These are phyloP conservation scores for Hypericum perforatum DNA, from an alignment of 345 rosid species.

Conservation along the genomic window DNA sequence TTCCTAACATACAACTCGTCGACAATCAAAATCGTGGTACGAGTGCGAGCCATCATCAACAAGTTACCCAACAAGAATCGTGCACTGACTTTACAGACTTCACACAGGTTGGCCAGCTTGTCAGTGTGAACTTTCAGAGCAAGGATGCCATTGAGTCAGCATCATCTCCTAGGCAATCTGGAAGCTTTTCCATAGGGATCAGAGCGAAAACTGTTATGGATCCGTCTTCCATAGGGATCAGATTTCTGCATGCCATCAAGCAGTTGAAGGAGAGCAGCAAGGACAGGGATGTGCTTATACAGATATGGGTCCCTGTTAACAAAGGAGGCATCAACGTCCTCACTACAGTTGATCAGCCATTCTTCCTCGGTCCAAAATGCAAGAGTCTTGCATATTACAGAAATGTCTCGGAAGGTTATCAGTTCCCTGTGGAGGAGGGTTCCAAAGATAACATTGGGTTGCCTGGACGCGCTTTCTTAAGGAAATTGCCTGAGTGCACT, in stretches of 20 bases:
- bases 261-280: slow-evolving; percentile 44
- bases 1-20: slow-evolving; percentile 17
- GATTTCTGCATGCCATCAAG: slow-evolving; percentile 43
- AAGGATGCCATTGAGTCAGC: slow-evolving; percentile 13
- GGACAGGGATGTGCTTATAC: slow-evolving; percentile 56
- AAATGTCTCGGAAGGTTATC: slow-evolving; percentile 48
- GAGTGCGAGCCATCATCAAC: slow-evolving; percentile 19
- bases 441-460: slow-evolving; percentile 54
- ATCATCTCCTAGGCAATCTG: slow-evolving; percentile 25
- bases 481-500: slow-evolving; percentile 84
- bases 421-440: slow-evolving; percentile 62
- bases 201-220: slow-evolving; percentile 31
- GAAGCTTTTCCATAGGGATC: slow-evolving; percentile 42
- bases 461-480: slow-evolving; percentile 77
- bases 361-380: slow-evolving; percentile 37
- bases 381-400: slow-evolving; percentile 57
- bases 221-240: slow-evolving; percentile 41
- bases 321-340: slow-evolving; percentile 56
- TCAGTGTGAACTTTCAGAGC: slow-evolving; percentile 17
- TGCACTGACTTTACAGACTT: slow-evolving; percentile 16
- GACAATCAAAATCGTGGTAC: slow-evolving; percentile 10
- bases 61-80: slow-evolving; percentile 20
- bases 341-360: slow-evolving; percentile 71
- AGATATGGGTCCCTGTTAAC: slow-evolving; percentile 77
- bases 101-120: slow-evolving; percentile 18